Base-by-base conservation (phyloP, 75 land plant genomes). In the Cupressus sempervirens region DNA sequence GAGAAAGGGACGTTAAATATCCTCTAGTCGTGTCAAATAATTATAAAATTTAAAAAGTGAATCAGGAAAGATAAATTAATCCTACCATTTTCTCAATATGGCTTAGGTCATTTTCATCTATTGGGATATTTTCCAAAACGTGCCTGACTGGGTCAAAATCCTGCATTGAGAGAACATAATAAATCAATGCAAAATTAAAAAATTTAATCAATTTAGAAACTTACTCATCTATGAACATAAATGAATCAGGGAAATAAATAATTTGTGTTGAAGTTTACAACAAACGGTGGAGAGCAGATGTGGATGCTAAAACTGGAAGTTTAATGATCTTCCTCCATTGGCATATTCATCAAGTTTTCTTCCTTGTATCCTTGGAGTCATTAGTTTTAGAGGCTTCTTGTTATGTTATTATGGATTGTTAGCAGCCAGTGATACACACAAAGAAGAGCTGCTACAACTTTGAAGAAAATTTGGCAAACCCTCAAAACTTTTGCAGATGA, bases 141-240 rank as follows among this genome's bases (percentile, higher is more conserved):
- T 96, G 89, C 74, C 87, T 93, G 14, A 95, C 92, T 32, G 98
- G 92, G 89, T 96, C 98, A 88, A 95, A 96, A 13, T 93, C 92
- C 98, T 96, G 90, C 84, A 85, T 20, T 30, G 5, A 85, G 30
- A 30, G 43, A 54, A 82, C 38, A 41, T 77, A 46, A 77, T 46
- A 77, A 77, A 77, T 77, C 26, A 77, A 8, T 41, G 1, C n/a
- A 20, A 77, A 16, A 77, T 77, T 20, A 7, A 38, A 77, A 41
- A 41, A 1, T 7, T 20, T 40, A 41, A 20, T 77, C 26, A 7
- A 77, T 7, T 32, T 1, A 35, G 76, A 74, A 36, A 15, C 40
- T 74, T 74, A 36, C 40, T 74, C 18, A 34, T 15, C 35, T 34
- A 0, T 36, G 12, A 41, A 77, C 23, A 20, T 20, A 77, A 77